Evolutionary conservation across 345 rosid species (phyloP), one percentile per base, ranked within the genome.

Genomic region (Odontarrhena argentea): DNA sequence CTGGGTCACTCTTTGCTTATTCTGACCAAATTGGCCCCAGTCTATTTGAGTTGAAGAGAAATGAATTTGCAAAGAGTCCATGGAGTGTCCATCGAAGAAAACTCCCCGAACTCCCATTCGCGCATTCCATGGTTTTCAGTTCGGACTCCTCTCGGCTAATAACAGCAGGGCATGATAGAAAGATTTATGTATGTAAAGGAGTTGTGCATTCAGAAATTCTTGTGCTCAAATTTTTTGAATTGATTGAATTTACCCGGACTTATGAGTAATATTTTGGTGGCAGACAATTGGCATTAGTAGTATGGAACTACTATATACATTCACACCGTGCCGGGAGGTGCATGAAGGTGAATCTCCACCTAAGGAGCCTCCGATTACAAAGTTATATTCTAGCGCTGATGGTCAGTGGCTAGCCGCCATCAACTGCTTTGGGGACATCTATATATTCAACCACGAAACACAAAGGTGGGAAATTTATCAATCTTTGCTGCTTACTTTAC

Each of bases 341-440:
- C 67, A 73, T 50, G 82, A 81, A 28, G 74, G 75, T 35, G 79
- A 80, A 45, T 74, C 74, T 38, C 72, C 78, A 26, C 85, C 87
- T 11, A 75, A 43, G 51, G 97, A 90, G 77, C 91, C 91, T 61
- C 96, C 97, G 7, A 86, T 93, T 68, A 93, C 96, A 63, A 93
- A 83, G 80, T 73, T 93, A 92, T 85, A 80, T 65, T 77, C 92
- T 11, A 93, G 98, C 76, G 76, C 81, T 60, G 96, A 88, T 83
- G 92, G 87, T 70, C 96, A 85, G 74, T 93, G 98, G 97, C 76
- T 93, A 58, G 92, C 97, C 36, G 97, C 98, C 15, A 50, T 85
- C 58, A 93, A 90, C 68, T 93, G 98, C 81, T 93, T 88, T 76
- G 98, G 97, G 42, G 98, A 93, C 75, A 73, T 88, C 25, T 88